phyloP scores from a whole-genome alignment of 495 filamentous ascomycete genomes.

The Annulohypoxylon nitens region DNA sequence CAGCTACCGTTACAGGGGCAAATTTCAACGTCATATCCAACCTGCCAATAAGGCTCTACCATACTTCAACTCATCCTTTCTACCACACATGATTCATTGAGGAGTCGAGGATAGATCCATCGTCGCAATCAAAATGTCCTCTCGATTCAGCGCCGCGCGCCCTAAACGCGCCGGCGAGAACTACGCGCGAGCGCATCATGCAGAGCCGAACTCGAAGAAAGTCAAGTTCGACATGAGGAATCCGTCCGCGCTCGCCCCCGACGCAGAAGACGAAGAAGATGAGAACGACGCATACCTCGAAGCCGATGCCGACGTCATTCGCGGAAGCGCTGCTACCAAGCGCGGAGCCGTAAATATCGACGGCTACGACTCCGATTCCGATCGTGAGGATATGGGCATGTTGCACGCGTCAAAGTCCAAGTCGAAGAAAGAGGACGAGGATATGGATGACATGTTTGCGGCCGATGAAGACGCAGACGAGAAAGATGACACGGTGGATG shows the following conservation, averaged over 20 bases:
- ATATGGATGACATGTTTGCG: conserved; percentile 93
- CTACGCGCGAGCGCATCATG: conserved; percentile 78
- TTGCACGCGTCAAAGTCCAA: conserved; percentile 53
- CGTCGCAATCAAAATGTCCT: conserved; percentile 65
- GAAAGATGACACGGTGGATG: conserved; percentile 64
- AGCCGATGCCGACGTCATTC: conserved; percentile 89
- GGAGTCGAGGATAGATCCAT: background rate
- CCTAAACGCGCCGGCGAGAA: conserved; percentile 87
- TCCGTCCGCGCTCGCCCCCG: conserved; percentile 86
- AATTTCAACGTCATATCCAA: conserved; percentile 47
- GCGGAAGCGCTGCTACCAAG: conserved; percentile 82
- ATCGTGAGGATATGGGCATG: conserved; percentile 72
- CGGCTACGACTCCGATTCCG: conserved; percentile 95
- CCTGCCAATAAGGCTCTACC: conserved; percentile 22
- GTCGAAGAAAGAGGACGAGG: conserved; percentile 61
- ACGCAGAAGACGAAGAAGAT: conserved; percentile 73
- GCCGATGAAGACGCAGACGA: conserved; percentile 75
- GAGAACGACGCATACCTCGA: conserved; percentile 69
- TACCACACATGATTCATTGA: background rate
- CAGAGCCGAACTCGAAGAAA: conserved; percentile 77
- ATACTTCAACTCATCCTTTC: conserved; percentile 9
- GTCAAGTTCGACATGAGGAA: conserved; percentile 96
- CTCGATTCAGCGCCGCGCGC: conserved; percentile 72
- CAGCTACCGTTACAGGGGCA: conserved; percentile 44
- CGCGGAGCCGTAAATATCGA: conserved; percentile 95